Conservation (phyloP, 1,139 yeast genomes). For the Wickerhamomyces sp. region DNA sequence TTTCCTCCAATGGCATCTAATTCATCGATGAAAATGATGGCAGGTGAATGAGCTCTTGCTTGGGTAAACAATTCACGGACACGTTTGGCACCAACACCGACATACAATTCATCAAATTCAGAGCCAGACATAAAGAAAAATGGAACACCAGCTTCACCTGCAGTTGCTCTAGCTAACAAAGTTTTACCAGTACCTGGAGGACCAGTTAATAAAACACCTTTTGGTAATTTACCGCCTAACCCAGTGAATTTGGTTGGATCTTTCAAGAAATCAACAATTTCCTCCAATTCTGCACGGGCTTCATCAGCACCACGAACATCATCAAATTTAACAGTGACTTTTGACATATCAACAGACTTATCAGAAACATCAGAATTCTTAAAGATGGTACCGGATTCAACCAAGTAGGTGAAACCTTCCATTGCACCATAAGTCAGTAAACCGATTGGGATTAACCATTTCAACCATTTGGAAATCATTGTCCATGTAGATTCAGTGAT, state of each 20-base stretch:
- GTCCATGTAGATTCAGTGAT: constrained; percentile 80
- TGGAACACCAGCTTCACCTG: constrained; percentile 99
- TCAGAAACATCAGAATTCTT: constrained; percentile 43
- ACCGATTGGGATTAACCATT: constrained; percentile 84
- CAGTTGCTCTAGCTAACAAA: constrained; percentile 93
- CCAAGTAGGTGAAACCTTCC: constrained; percentile 67
- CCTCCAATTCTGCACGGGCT: constrained; percentile 94
- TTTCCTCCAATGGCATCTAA: constrained; percentile 98
- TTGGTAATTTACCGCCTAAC: constrained; percentile 94
- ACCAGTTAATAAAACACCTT: constrained; percentile 94
- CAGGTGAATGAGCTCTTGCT: constrained; percentile 95
- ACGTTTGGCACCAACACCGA: constrained; percentile 98
- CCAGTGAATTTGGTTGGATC: constrained; percentile 97
- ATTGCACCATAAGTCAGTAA: constrained; percentile 68
- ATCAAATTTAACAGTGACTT: constrained; percentile 80
- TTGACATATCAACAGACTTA: constrained; percentile 42
- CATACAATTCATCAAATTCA: constrained; percentile 95
- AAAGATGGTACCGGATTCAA: constrained; percentile 81
- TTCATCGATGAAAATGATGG: constrained; percentile 94
- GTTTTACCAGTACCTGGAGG: constrained; percentile 99
- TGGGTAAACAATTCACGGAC: constrained; percentile 90
- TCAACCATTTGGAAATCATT: constrained; percentile 78
- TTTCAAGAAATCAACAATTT: constrained; percentile 82
- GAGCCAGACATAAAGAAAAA: constrained; percentile 98
- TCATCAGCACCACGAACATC: constrained; percentile 99